A percentile compares a stretch with the other conserved stretches of the same genome.
Conservation (phyloP, 306 rosid species). For the Quercus mongolica region DNA sequence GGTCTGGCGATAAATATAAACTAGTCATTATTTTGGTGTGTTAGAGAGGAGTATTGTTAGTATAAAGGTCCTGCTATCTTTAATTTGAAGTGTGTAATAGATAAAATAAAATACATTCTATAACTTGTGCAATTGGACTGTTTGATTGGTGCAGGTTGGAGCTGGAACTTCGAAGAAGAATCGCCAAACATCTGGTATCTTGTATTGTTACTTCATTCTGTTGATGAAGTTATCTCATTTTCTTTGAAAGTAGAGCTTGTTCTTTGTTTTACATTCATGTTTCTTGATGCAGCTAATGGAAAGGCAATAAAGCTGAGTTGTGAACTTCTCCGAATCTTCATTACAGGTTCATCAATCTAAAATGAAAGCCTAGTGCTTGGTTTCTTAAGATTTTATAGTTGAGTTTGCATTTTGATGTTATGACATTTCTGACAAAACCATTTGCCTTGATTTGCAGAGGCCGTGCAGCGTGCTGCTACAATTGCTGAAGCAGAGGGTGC, state of each 20-base stretch:
- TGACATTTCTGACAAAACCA: slow-evolving; percentile 6
- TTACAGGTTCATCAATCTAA: slow-evolving; percentile 44
- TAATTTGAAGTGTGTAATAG: too few relatives aligned
- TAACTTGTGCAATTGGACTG: slow-evolving; percentile 3
- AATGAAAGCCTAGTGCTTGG: slow-evolving; percentile 6
- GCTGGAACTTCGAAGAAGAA: slow-evolving; percentile 62
- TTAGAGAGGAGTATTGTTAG: too few relatives aligned
- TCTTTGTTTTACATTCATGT: background rate
- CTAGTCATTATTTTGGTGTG: too few relatives aligned
- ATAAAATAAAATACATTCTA: too few relatives aligned
- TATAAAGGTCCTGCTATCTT: too few relatives aligned
- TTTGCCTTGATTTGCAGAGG: slow-evolving; percentile 54
- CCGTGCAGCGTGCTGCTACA: slow-evolving; percentile 68
- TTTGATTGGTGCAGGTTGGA: slow-evolving; percentile 43
- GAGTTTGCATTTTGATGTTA: background rate
- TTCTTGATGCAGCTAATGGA: slow-evolving; percentile 66
- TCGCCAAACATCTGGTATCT: slow-evolving; percentile 54
- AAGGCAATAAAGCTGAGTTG: slow-evolving; percentile 59
- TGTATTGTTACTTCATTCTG: slow-evolving; percentile 2
- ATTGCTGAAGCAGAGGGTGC: slow-evolving; percentile 83
- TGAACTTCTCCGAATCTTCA: slow-evolving; percentile 65
- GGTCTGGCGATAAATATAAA: too few relatives aligned
- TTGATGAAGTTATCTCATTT: background rate
- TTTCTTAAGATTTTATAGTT: slow-evolving; percentile 9
- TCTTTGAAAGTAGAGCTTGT: background rate